Conservation (phyloP, 768 basidiomycete genomes). For the Trametes punicea region DNA sequence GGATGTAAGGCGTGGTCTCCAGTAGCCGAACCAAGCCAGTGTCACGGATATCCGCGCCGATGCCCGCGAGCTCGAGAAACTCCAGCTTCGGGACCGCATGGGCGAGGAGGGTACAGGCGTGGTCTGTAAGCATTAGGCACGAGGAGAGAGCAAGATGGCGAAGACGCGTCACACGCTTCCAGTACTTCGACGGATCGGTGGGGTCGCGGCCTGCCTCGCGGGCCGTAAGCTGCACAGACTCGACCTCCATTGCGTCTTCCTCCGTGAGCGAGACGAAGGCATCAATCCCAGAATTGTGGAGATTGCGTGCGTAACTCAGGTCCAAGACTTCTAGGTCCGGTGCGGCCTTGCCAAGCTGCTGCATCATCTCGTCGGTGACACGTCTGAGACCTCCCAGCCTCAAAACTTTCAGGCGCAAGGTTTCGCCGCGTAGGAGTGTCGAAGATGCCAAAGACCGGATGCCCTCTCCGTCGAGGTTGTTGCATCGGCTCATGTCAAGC, state of each 20-base stretch:
- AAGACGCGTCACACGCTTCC: conserved; percentile 62
- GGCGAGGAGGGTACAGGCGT: conserved; percentile 69
- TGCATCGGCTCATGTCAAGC: conserved; percentile 72
- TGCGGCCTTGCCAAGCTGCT: conserved; percentile 61
- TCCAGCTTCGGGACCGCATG: conserved; percentile 68
- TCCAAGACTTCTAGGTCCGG: conserved; percentile 79
- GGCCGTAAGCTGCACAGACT: conserved; percentile 52
- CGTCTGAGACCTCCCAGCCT: conserved; percentile 65
- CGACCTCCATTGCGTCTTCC: conserved; percentile 33
- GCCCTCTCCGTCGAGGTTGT: conserved; percentile 62
- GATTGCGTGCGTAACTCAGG: conserved; percentile 64
- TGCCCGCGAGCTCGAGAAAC: conserved; percentile 74
- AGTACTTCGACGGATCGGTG: conserved; percentile 45
- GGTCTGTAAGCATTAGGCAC: conserved; percentile 70
- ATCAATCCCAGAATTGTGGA: conserved; percentile 75
- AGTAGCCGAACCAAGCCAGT: conserved; percentile 74
- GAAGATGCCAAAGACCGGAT: conserved; percentile 47
- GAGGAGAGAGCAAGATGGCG: conserved; percentile 72
- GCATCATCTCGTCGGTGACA: conserved; percentile 58
- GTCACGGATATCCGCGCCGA: conserved; percentile 66
- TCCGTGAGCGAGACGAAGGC: conserved; percentile 61
- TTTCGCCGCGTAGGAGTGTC: conserved; percentile 43
- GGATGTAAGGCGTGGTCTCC: conserved; percentile 63
- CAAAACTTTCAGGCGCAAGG: conserved; percentile 57
- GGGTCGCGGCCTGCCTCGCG: conserved; percentile 64